Evolutionary conservation across 2,329 filamentous ascomycete genomes (phyloP), one percentile per base, ranked within the genome.

Genomic region (Aspergillus pseudoterreus): DNA sequence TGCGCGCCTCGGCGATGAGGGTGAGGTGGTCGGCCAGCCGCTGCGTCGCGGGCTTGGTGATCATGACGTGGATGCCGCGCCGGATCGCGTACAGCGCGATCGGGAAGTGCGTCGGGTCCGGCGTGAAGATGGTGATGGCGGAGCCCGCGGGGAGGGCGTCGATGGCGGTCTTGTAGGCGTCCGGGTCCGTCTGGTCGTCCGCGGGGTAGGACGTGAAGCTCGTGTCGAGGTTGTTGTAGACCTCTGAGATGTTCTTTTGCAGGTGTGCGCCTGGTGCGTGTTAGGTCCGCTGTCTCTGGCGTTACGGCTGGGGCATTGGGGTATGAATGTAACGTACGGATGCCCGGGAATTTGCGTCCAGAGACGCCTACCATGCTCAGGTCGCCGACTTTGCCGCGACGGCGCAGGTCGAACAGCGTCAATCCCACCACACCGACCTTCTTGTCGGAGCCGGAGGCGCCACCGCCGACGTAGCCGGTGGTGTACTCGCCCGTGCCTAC

Each of bases 401-500:
- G 82, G 54, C 92, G 85, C 59, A 96, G 79, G 70, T 96, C 92
- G 71, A 96, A 95, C 60, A 96, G 78, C 21, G 89, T 92, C 69
- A 96, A 76, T 38, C 89, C 92, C 15, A 96, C 92, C 9, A 96
- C 92, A 52, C 92, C 92, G 45, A 96, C 88, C 73, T 96, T 96
- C 78, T 96, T 96, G 79, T 96, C 92, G 45, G 90, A 95, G 10
- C 82, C 86, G 4, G 90, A 95, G 47, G 85, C 87, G 53, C 86
- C 87, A 54, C 85, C 86, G 52, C 89, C 90, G 51, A 96, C 91
- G 63, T 94, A 96, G 52, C 92, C 92, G 41, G 92, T 96, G 63
- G 92, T 96, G 80, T 96, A 96, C 80, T 96, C 92, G 65, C 92
- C 92, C 10, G 92, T 96, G 58, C 92, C 92, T 53, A 96, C 83